Evolutionary conservation across 1,284 basidiomycete genomes (phyloP).

Genomic region (Ceratobasidium sp.): DNA sequence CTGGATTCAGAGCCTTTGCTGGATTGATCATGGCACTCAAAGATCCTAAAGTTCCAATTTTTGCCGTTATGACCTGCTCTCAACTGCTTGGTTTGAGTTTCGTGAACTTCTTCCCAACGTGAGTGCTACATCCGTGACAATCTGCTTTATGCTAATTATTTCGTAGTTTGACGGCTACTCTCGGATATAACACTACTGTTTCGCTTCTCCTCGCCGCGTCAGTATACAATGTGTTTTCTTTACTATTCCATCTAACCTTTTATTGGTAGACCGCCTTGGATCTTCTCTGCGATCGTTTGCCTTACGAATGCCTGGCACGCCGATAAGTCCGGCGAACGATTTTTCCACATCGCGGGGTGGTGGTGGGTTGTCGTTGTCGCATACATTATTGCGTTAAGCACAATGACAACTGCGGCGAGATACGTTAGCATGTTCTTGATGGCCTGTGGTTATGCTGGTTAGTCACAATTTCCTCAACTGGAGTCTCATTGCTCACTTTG

Average conservation of each 20-base stretch:
- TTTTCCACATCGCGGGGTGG: constrained; percentile 66
- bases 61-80: constrained; percentile 60
- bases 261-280: constrained; percentile 65
- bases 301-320: constrained; percentile 70
- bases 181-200: constrained; percentile 66
- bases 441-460: constrained; percentile 62
- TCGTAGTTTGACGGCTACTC: constrained; percentile 64
- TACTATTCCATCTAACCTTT: constrained; percentile 3
- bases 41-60: constrained; percentile 67
- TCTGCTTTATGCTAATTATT: constrained; percentile 15
- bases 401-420: constrained; percentile 60
- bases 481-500: background rate
- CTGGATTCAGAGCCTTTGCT: constrained; percentile 53
- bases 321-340: constrained; percentile 69
- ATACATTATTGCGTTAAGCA: constrained; percentile 66
- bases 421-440: constrained; percentile 72
- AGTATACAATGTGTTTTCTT: constrained; percentile 46
- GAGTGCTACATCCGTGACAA: constrained; percentile 42
- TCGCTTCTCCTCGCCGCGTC: constrained; percentile 69
- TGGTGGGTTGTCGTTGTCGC: constrained; percentile 69
- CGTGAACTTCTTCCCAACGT: constrained; percentile 78
- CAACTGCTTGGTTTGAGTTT: constrained; percentile 70
- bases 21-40: constrained; percentile 66
- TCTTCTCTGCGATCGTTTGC: constrained; percentile 61
- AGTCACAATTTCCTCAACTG: constrained; percentile 41